These are phyloP conservation scores for Irpex rosettiformis DNA, from an alignment of 1,284 basidiomycete genomes.

Conservation along the genomic window DNA sequence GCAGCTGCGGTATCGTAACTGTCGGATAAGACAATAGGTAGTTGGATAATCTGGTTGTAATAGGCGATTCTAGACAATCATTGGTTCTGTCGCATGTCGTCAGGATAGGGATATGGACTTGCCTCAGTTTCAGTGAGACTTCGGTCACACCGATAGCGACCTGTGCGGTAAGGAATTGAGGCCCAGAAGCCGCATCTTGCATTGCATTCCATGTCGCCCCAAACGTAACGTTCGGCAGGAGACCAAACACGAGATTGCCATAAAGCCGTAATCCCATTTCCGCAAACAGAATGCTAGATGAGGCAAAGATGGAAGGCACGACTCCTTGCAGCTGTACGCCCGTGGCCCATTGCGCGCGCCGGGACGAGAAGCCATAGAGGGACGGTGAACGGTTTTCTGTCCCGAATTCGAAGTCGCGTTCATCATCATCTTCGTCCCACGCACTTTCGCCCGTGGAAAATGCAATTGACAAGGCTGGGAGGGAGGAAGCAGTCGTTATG, in stretches of 20 bases:
- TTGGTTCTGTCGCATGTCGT: conserved; percentile 6
- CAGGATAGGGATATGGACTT: conserved; percentile 20
- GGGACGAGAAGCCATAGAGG: conserved; percentile 15
- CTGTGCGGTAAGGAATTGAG: background rate
- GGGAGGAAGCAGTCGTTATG: conserved; percentile 19
- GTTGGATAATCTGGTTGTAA: conserved; percentile 30
- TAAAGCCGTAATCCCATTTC: conserved; percentile 23
- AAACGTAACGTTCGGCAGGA: conserved; percentile 17
- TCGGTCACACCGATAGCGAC: background rate
- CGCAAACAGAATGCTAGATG: conserved; percentile 29
- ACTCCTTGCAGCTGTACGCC: conserved; percentile 28
- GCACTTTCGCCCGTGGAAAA: conserved; percentile 13
- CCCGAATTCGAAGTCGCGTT: background rate
- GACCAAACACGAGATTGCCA: conserved; percentile 13
- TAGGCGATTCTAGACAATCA: conserved; percentile 26
- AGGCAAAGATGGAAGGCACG: conserved; percentile 24
- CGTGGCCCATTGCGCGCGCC: conserved; percentile 22
- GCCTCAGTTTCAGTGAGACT: conserved; percentile 33
- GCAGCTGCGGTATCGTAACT: conserved; percentile 27
- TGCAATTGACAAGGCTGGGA: conserved; percentile 20
- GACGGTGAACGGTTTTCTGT: conserved; percentile 15
- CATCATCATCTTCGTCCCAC: background rate
- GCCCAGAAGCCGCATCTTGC: background rate
- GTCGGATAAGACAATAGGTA: conserved; percentile 34
- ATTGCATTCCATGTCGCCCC: conserved; percentile 15